phyloP scores from a whole-genome alignment of 306 rosid genomes.

The Pueraria montana region DNA sequence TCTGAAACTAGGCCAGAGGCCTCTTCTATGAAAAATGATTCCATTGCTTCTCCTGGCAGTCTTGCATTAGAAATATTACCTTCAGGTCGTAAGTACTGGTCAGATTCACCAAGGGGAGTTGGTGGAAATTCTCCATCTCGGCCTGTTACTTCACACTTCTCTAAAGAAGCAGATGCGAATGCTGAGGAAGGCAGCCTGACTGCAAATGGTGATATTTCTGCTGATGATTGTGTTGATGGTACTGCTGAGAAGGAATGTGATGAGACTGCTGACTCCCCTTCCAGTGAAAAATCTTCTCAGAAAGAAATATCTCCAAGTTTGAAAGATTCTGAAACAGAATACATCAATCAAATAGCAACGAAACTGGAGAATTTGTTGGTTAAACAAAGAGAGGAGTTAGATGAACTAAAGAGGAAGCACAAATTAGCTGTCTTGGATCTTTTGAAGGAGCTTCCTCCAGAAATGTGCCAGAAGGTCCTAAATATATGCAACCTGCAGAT shows the following conservation, averaged over 20 bases:
- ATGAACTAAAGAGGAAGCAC: slow-evolving; percentile 74
- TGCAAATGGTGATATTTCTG: slow-evolving; percentile 45
- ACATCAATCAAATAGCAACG: slow-evolving; percentile 48
- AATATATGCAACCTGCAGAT: slow-evolving; percentile 56
- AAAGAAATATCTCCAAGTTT: slow-evolving; percentile 37
- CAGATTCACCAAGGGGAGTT: slow-evolving; percentile 78
- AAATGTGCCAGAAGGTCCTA: slow-evolving; percentile 61
- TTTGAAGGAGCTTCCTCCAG: slow-evolving; percentile 63
- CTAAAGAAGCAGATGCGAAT: slow-evolving; percentile 41
- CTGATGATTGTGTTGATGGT: slow-evolving; percentile 34
- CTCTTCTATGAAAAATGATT: slow-evolving; percentile 55
- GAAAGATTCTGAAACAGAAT: slow-evolving; percentile 50
- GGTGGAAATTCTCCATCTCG: slow-evolving; percentile 68
- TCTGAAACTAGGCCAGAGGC: slow-evolving; percentile 57
- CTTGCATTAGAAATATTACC: slow-evolving; percentile 83
- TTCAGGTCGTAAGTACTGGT: slow-evolving; percentile 97
- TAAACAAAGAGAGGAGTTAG: slow-evolving; percentile 69
- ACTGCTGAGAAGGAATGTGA: slow-evolving; percentile 49
- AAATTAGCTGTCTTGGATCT: slow-evolving; percentile 63
- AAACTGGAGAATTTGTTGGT: slow-evolving; percentile 62
- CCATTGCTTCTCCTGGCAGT: slow-evolving; percentile 42
- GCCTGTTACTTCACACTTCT: slow-evolving; percentile 59
- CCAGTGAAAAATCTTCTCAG: slow-evolving; percentile 39
- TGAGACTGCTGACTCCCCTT: slow-evolving; percentile 40
- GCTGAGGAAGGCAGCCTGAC: slow-evolving; percentile 38